Evolutionary conservation across 441 rosid genomes (phyloP).

Genomic region (Geranium incanum): DNA sequence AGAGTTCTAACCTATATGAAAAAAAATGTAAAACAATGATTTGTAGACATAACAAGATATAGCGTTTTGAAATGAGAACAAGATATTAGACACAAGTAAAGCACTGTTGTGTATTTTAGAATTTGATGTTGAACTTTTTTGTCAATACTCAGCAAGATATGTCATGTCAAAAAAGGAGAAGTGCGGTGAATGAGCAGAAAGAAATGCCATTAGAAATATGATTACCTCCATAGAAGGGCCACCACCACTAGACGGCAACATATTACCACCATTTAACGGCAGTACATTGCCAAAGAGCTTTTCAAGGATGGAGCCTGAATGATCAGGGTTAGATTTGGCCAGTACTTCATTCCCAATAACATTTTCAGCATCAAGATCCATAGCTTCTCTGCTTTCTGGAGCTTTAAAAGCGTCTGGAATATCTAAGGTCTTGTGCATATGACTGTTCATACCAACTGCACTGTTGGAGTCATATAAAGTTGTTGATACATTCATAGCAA

Average conservation of each 20-base stretch:
- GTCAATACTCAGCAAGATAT: background rate
- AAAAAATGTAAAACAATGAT: background rate
- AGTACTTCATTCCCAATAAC: conserved; percentile 29
- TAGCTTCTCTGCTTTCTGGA: conserved; percentile 29
- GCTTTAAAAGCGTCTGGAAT: conserved; percentile 34
- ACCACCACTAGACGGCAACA: no score
- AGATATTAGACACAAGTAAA: background rate
- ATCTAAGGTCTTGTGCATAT: conserved; percentile 31
- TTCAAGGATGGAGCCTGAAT: conserved; percentile 63
- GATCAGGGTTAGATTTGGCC: conserved; percentile 32
- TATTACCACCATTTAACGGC: conserved; percentile 35
- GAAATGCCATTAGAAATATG: conserved; percentile 8
- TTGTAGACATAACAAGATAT: background rate
- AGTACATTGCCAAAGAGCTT: conserved; percentile 61
- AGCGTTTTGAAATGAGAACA: background rate
- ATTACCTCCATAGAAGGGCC: conserved; percentile 59
- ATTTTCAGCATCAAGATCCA: conserved; percentile 38
- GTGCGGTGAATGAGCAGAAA: background rate
- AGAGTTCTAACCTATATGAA: background rate
- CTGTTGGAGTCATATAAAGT: conserved; percentile 35
- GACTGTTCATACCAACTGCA: conserved; percentile 29
- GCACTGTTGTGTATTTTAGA: background rate
- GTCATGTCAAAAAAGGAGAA: background rate
- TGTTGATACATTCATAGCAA: conserved; percentile 24
- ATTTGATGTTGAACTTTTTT: background rate